phyloP scores from a whole-genome alignment of 371 early-diverging fungal species.

The Syncephalastrum racemosum region DNA sequence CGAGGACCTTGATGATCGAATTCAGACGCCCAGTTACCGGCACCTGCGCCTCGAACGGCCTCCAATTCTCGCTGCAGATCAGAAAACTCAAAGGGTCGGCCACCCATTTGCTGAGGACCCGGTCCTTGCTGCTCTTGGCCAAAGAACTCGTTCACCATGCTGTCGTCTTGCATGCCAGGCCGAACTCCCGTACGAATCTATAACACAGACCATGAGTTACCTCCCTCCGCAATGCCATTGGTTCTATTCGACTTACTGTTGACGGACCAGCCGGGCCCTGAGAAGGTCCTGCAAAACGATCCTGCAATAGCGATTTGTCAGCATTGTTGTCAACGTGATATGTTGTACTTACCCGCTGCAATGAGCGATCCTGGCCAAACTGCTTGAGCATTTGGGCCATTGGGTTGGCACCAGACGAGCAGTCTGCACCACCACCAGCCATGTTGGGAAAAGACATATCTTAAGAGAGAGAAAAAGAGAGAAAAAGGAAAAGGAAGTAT shows the following conservation, averaged over 20 bases:
- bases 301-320: constrained; percentile 21
- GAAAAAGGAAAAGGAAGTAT: constrained; percentile 7
- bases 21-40: constrained; percentile 56
- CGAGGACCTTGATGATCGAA: constrained; percentile 52
- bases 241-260: constrained; percentile 19
- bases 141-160: constrained; percentile 61
- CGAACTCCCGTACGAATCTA: constrained; percentile 28
- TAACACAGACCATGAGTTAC: constrained; percentile 7
- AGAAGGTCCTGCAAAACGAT: constrained; percentile 38
- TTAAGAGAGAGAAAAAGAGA: constrained; percentile 5
- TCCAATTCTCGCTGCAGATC: constrained; percentile 55
- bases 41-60: constrained; percentile 41
- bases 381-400: constrained; percentile 61
- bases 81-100: constrained; percentile 49
- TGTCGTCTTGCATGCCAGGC: constrained; percentile 25
- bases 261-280: constrained; percentile 34
- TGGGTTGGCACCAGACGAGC: constrained; percentile 58
- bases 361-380: constrained; percentile 51
- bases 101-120: constrained; percentile 11
- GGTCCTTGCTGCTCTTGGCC: constrained; percentile 45
- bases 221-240: background rate
- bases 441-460: constrained; percentile 34
- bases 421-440: constrained; percentile 51
- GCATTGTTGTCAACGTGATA: background rate
- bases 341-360: constrained; percentile 43